A percentile compares a stretch with the other conserved stretches of the same genome.
These are phyloP conservation scores for Hamamelis virginiana DNA, from an alignment of 164 flowering plant species.

Conservation along the genomic window DNA sequence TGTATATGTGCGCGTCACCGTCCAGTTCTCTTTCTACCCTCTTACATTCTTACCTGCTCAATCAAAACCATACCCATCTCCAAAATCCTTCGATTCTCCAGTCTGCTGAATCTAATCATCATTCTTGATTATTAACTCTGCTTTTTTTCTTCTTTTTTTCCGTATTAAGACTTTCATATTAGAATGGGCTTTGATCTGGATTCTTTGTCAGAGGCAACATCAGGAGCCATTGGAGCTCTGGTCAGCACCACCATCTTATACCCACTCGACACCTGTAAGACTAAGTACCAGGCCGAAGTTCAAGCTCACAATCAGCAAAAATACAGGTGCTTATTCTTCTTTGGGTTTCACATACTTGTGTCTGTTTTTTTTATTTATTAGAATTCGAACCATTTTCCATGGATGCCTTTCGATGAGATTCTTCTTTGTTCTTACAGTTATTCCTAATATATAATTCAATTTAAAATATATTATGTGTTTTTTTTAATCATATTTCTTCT, in stretches of 20 bases:
- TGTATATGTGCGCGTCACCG: not conserved
- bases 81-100: not conserved
- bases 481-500: too few relatives aligned
- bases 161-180: not conserved
- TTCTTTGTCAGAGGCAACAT: conserved; percentile 50
- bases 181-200: conserved; percentile 36
- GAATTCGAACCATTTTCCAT: too few relatives aligned
- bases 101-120: too few relatives aligned
- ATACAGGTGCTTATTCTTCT: conserved; percentile 32
- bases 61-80: not conserved
- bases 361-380: too few relatives aligned
- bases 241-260: conserved; percentile 52
- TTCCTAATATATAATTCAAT: too few relatives aligned
- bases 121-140: too few relatives aligned
- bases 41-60: not conserved
- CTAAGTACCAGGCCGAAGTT: conserved; percentile 58
- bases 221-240: conserved; percentile 53
- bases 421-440: too few relatives aligned
- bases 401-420: too few relatives aligned
- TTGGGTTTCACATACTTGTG: too few relatives aligned
- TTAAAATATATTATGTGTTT: too few relatives aligned
- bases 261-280: conserved; percentile 58
- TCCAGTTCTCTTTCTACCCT: not conserved
- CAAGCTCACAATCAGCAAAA: conserved; percentile 28
- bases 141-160: not conserved